Evolutionary conservation across 2,329 filamentous ascomycete genomes (phyloP).

Genomic region (Macroventuria anomochaeta): DNA sequence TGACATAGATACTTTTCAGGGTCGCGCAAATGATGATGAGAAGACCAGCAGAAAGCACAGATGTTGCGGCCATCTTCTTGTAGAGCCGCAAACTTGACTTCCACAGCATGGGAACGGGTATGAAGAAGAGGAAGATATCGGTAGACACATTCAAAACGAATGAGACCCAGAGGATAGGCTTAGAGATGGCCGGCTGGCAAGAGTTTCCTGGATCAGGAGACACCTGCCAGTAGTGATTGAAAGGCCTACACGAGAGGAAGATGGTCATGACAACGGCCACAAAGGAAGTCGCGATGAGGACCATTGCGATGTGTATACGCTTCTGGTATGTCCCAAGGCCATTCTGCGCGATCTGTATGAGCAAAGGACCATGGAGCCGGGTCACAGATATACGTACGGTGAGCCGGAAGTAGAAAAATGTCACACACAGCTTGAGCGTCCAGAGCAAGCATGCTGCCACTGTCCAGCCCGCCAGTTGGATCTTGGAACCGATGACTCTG

Average conservation of each 20-base stretch:
- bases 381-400: constrained; percentile 18
- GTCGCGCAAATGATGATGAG: constrained; percentile 65
- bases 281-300: constrained; percentile 57
- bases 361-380: not conserved
- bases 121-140: constrained; percentile 64
- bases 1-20: constrained; percentile 60
- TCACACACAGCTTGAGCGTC: constrained; percentile 62
- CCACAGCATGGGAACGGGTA: constrained; percentile 65
- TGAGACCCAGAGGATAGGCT: constrained; percentile 31
- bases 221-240: constrained; percentile 65
- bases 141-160: constrained; percentile 60
- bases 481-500: constrained; percentile 59
- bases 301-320: constrained; percentile 57
- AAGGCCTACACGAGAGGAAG: constrained; percentile 60
- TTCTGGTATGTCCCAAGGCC: constrained; percentile 17
- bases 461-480: constrained; percentile 62
- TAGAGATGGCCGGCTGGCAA: constrained; percentile 21
- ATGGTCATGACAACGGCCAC: constrained; percentile 59
- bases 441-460: constrained; percentile 61
- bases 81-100: constrained; percentile 55
- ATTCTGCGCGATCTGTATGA: constrained; percentile 5
- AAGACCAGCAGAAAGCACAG: constrained; percentile 63
- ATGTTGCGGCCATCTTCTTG: constrained; percentile 61
- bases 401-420: constrained; percentile 63
- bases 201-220: constrained; percentile 60